A percentile compares a stretch with the other conserved stretches of the same genome.
Conservation (phyloP, 768 basidiomycete genomes). For the Suillus occidentalis region DNA sequence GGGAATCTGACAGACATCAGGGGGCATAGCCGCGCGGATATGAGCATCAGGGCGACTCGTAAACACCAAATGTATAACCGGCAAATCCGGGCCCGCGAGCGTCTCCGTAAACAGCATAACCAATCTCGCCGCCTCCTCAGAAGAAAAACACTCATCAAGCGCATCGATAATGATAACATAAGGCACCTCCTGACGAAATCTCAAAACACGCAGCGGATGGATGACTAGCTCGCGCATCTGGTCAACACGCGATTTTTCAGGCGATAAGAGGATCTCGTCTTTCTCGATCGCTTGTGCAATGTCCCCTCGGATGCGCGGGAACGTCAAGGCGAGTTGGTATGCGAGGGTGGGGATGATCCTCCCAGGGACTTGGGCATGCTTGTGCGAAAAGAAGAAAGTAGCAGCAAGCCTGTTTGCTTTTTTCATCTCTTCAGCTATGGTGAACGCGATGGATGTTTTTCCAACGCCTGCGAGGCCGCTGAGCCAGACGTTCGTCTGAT, state of each 20-base stretch:
- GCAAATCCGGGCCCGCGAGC: conserved; percentile 7
- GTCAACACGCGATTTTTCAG: neutral
- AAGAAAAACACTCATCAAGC: conserved; percentile 13
- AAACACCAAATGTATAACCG: neutral
- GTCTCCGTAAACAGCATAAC: conserved; percentile 7
- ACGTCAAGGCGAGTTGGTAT: conserved; percentile 14
- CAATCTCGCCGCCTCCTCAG: conserved; percentile 12
- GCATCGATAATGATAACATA: conserved; percentile 8
- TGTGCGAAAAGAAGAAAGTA: conserved; percentile 19
- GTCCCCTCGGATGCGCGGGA: conserved; percentile 11
- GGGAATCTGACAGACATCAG: neutral
- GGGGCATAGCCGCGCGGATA: conserved; percentile 4
- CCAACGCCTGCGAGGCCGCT: neutral
- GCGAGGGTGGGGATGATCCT: conserved; percentile 18
- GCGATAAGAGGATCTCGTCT: conserved; percentile 6
- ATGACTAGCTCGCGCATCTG: conserved; percentile 15
- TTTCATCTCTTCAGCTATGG: neutral
- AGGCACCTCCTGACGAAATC: conserved; percentile 5
- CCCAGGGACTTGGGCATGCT: conserved; percentile 1
- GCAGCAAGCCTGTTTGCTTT: conserved; percentile 16
- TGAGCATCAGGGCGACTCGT: neutral
- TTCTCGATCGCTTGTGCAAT: conserved; percentile 15
- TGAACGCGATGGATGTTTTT: neutral
- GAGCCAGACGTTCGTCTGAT: neutral
- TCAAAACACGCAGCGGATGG: conserved; percentile 11